phyloP scores from a whole-genome alignment of 2,329 filamentous ascomycete species.

The Hypoxylon sp. region DNA sequence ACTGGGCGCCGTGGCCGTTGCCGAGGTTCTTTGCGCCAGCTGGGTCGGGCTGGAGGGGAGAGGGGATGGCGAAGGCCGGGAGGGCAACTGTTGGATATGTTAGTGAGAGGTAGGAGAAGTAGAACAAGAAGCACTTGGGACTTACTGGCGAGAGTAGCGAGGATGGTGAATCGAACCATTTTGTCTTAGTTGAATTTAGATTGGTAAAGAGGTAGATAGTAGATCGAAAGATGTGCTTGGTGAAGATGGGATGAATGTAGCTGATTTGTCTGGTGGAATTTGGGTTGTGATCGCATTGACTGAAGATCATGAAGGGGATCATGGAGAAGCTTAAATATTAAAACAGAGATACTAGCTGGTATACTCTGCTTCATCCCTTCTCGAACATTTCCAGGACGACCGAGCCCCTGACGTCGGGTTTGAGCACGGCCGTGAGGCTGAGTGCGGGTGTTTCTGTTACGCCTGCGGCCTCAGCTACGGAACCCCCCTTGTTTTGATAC shows the following conservation, averaged over 20 bases:
- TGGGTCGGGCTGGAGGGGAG: slow-evolving; percentile 45
- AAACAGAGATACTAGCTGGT: slow-evolving; percentile 5
- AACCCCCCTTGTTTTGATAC: slow-evolving; percentile 39
- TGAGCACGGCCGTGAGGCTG: slow-evolving; percentile 39
- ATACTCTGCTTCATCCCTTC: slow-evolving; percentile 16
- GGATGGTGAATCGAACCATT: slow-evolving; percentile 50
- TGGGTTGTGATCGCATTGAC: slow-evolving; percentile 28
- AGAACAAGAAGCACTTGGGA: slow-evolving; percentile 7
- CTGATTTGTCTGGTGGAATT: slow-evolving; percentile 21
- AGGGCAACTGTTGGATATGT: slow-evolving; percentile 41
- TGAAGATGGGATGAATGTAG: slow-evolving; percentile 31
- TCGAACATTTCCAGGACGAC: slow-evolving; percentile 21
- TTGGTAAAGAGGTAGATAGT: slow-evolving; percentile 5
- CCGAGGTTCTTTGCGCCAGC: slow-evolving; percentile 49
- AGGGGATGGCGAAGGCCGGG: slow-evolving; percentile 34
- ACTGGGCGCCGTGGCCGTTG: slow-evolving; percentile 49
- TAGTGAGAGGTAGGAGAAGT: slow-evolving; percentile 18
- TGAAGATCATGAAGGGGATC: slow-evolving; percentile 40
- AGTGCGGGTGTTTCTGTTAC: slow-evolving; percentile 37
- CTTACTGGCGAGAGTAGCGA: slow-evolving; percentile 50
- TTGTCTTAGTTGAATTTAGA: slow-evolving; percentile 37
- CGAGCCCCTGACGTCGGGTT: slow-evolving; percentile 35
- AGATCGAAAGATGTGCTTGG: slow-evolving; percentile 1
- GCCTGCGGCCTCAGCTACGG: slow-evolving; percentile 42
- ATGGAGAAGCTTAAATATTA: slow-evolving; percentile 40